phyloP scores from a whole-genome alignment of 2,329 filamentous ascomycete species.

The Magnaporthiopsis incrustans region DNA sequence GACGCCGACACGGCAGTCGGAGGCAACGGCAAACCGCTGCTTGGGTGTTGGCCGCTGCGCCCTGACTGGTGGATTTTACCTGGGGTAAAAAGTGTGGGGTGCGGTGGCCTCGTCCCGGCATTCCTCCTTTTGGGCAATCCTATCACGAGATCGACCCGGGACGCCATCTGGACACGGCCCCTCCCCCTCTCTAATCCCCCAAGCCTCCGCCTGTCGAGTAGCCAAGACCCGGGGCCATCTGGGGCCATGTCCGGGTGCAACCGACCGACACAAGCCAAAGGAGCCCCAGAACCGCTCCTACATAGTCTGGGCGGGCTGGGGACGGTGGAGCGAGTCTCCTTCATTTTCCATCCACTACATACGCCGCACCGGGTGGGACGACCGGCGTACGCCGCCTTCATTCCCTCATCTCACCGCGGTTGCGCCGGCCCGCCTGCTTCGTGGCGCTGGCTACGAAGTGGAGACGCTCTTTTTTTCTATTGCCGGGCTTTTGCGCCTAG shows the following conservation, averaged over 20 bases:
- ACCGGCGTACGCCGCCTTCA: no score
- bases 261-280: not conserved
- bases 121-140: not conserved
- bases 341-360: not conserved
- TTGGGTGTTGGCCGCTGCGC: not conserved
- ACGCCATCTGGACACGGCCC: not conserved
- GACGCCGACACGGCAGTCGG: no score
- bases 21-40: no score
- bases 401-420: not conserved
- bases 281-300: not conserved
- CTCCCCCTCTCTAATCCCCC: not conserved
- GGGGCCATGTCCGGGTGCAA: no score
- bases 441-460: not conserved
- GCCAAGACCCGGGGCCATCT: not conserved
- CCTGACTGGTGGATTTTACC: not conserved
- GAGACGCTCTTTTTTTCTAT: not conserved
- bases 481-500: no score
- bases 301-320: no score
- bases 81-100: not conserved
- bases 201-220: not conserved
- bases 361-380: not conserved
- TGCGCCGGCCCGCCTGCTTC: not conserved
- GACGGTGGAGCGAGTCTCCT: not conserved
- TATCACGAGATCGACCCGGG: not conserved
- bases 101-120: not conserved